A percentile compares a stretch with the other conserved stretches of the same genome.
Conservation (phyloP, 352 stramenopile species). For the Pythium biforme region DNA sequence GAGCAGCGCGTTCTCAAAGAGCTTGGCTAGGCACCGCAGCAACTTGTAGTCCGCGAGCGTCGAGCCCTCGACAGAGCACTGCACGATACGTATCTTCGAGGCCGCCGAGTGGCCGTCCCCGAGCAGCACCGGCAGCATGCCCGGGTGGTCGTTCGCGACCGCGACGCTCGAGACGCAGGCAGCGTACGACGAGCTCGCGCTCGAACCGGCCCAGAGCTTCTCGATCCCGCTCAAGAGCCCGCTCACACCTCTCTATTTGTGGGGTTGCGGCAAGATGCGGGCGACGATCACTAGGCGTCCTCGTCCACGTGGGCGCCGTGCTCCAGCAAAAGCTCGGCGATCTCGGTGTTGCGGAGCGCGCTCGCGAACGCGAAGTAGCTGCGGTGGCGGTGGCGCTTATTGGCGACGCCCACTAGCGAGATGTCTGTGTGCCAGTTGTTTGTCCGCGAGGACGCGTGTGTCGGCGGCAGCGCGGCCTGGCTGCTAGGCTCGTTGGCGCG, state of each 20-base stretch:
- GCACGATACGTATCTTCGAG: constrained; percentile 33
- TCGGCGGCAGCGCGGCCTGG: neutral
- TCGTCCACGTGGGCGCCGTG: constrained; percentile 62
- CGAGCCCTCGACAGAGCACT: constrained; percentile 51
- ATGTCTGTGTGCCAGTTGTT: no score
- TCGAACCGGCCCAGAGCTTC: constrained; percentile 5
- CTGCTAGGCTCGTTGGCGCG: constrained; percentile 40
- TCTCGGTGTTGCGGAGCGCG: constrained; percentile 37
- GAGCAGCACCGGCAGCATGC: constrained; percentile 47
- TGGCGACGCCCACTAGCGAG: constrained; percentile 19
- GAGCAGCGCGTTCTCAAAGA: constrained; percentile 44
- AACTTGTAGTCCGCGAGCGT: constrained; percentile 47
- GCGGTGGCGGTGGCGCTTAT: constrained; percentile 40
- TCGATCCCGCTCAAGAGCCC: constrained; percentile 22
- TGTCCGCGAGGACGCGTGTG: neutral
- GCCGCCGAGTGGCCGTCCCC: constrained; percentile 41
- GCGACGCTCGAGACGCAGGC: constrained; percentile 43
- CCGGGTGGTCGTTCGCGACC: constrained; percentile 39
- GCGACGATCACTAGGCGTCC: constrained; percentile 58
- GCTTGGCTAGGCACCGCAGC: constrained; percentile 50
- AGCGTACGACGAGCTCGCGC: constrained; percentile 18
- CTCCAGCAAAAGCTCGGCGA: constrained; percentile 60
- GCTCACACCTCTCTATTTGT: constrained; percentile 18
- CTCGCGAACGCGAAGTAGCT: constrained; percentile 57
- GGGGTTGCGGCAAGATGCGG: constrained; percentile 32